These are phyloP conservation scores for Rubia balearica DNA, from an alignment of 305 asterid genomes.

Conservation along the genomic window DNA sequence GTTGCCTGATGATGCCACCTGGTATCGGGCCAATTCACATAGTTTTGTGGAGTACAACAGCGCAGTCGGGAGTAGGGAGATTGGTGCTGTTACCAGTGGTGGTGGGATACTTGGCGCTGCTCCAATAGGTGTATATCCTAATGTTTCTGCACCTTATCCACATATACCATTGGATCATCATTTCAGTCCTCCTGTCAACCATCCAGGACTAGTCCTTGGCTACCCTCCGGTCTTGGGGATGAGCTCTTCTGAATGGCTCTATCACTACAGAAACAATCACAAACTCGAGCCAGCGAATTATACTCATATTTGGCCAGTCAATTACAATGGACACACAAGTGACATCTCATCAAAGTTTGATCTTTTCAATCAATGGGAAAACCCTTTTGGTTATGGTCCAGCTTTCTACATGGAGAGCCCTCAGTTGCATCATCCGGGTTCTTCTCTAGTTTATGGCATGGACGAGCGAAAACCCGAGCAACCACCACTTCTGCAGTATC, in stretches of 20 bases:
- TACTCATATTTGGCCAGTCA: constrained; percentile 36
- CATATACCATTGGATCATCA: constrained; percentile 18
- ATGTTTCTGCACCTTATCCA: constrained; percentile 15
- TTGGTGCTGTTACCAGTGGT: constrained; percentile 20
- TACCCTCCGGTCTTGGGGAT: constrained; percentile 56
- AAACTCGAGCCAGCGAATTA: constrained; percentile 30
- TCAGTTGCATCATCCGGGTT: constrained; percentile 28
- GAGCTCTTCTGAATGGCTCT: constrained; percentile 94
- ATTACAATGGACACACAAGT: constrained; percentile 30
- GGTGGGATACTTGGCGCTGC: constrained; percentile 64
- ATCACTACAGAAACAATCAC: constrained; percentile 69
- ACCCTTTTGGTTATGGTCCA: constrained; percentile 43
- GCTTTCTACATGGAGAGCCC: constrained; percentile 40
- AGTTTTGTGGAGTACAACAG: constrained; percentile 23
- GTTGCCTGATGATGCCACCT: constrained; percentile 51
- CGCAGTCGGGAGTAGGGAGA: constrained; percentile 27
- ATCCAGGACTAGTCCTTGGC: constrained; percentile 45
- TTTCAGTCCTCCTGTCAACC: constrained; percentile 24
- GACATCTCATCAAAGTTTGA: constrained; percentile 39
- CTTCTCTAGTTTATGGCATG: constrained; percentile 34
- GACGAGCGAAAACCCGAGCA: constrained; percentile 47
- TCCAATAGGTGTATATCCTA: constrained; percentile 34
- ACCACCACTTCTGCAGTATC: constrained; percentile 51
- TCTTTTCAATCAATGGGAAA: constrained; percentile 62
- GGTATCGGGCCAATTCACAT: constrained; percentile 40